Percentiles rank a stretch among this genome's conserved stretches.
These are phyloP conservation scores for Knoxia roxburghii DNA, from an alignment of 257 asterid species.

Conservation along the genomic window DNA sequence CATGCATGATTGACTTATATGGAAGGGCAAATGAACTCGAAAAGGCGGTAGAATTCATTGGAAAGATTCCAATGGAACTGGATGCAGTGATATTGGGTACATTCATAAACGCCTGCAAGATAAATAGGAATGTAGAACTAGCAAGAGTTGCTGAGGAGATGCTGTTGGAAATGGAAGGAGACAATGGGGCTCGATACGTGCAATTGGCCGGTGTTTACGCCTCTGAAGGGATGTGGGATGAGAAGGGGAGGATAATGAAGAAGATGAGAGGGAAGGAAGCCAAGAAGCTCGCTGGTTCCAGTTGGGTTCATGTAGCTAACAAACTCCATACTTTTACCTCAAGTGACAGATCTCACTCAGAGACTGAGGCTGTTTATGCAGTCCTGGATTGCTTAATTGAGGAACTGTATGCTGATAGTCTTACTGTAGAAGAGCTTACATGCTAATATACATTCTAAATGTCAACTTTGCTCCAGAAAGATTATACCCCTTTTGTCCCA, in stretches of 20 bases:
- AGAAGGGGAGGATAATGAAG: conserved; percentile 81
- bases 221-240: conserved; percentile 72
- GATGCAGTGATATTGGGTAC: conserved; percentile 63
- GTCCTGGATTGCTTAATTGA: conserved; percentile 42
- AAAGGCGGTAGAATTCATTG: conserved; percentile 60
- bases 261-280: conserved; percentile 69
- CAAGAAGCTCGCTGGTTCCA: conserved; percentile 74
- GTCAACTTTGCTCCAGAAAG: too few relatives aligned
- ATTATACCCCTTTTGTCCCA: too few relatives aligned
- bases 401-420: conserved; percentile 28
- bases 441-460: neutral
- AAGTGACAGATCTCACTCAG: conserved; percentile 54
- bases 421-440: conserved; percentile 11
- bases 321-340: conserved; percentile 58
- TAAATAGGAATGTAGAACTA: conserved; percentile 48
- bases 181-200: conserved; percentile 57
- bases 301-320: conserved; percentile 62
- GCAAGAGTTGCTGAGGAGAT: conserved; percentile 61
- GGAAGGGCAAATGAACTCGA: conserved; percentile 75
- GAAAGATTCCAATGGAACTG: conserved; percentile 51
- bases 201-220: conserved; percentile 87
- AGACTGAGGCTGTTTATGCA: conserved; percentile 46
- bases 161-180: conserved; percentile 50
- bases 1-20: conserved; percentile 91
- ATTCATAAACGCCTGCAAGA: conserved; percentile 71